Base-by-base conservation (phyloP, 2,329 filamentous ascomycete species). In the Aureobasidium lini region DNA sequence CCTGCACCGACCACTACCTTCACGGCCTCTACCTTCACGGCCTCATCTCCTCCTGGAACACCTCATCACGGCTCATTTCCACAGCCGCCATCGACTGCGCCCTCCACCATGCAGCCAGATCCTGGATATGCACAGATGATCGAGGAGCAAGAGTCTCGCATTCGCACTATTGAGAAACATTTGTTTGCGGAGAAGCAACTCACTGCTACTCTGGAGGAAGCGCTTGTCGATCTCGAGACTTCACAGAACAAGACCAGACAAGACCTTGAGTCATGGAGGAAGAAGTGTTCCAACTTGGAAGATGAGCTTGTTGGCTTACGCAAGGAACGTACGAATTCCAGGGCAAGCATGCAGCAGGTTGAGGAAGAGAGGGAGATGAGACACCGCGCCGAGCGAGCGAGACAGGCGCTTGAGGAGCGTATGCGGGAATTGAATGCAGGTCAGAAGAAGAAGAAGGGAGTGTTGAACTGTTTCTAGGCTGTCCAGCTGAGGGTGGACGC, bases 301-400 rank as follows among this genome's bases (percentile, higher is more conserved):
- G 71, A 76, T 36, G 88, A 90, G 79, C 82, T 85, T 63, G 83
- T 85, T 62, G 78, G 86, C 43, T 73, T 86, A 64, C 78, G 78
- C 67, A 84, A 84, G 67, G 83, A 86, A 71, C 76, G 79, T 61
- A 80, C 78, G 39, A 81, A 65, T 53, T 70, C 81, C 36, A 78
- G 85, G 34, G 80, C 85, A 63, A 85, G 82, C 64, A 82, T 97
- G 66, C 90, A 96, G 72, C 89, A 91, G 62, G 90, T 97, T 23
- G 95, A 99, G 72, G 93, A 99, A 75, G 94, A 99, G 81, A 85
- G 93, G 67, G 93, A 90, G 77, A 95, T 95, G 77, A 83, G 94
- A 62, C 82, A 90, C 64, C 89, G 93, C 63, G 92, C 95, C 37
- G 94, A 99, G 78, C 85, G 88, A 64, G 94, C 94, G 44, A 82